Evolutionary conservation across 495 filamentous ascomycete species (phyloP).

Genomic region (Glarea lozoyensis): DNA sequence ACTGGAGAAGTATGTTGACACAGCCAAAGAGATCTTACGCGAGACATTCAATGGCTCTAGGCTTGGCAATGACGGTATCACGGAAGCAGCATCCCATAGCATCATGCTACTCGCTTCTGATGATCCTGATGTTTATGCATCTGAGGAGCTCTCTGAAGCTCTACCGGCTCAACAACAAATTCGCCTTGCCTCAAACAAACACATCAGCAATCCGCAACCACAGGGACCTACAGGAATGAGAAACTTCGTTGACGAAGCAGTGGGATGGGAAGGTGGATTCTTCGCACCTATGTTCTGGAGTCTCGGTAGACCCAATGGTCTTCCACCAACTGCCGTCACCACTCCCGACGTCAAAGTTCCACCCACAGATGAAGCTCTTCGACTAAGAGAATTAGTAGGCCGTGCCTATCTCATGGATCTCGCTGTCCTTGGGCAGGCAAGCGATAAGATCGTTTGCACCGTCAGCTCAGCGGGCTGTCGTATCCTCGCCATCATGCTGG

Average conservation of each 20-base stretch:
- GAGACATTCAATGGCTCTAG: constrained; percentile 12
- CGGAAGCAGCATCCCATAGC: constrained; percentile 8
- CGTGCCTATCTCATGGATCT: constrained; percentile 65
- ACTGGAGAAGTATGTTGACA: constrained; percentile 43
- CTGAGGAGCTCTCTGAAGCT: constrained; percentile 41
- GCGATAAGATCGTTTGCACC: constrained; percentile 56
- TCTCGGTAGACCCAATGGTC: constrained; percentile 33
- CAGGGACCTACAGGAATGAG: constrained; percentile 28
- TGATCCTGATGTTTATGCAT: constrained; percentile 56
- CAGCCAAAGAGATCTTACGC: constrained; percentile 17
- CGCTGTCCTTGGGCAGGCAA: constrained; percentile 50
- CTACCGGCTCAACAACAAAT: constrained; percentile 56
- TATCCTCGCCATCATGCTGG: constrained; percentile 68
- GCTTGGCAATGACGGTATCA: constrained; percentile 2
- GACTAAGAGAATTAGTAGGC: constrained; percentile 55
- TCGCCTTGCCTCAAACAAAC: constrained; percentile 46
- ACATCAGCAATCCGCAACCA: neutral
- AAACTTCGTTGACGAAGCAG: constrained; percentile 54
- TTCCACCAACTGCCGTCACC: constrained; percentile 9
- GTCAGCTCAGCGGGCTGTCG: constrained; percentile 58
- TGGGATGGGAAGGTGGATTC: constrained; percentile 72
- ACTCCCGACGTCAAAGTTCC: constrained; percentile 12
- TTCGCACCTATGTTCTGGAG: constrained; percentile 61
- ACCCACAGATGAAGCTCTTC: constrained; percentile 41
- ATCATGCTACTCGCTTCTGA: constrained; percentile 56